Evolutionary conservation across 2,329 filamentous ascomycete species (phyloP), one percentile per base, ranked within the genome.

Genomic region (Sporothrix curviconia): DNA sequence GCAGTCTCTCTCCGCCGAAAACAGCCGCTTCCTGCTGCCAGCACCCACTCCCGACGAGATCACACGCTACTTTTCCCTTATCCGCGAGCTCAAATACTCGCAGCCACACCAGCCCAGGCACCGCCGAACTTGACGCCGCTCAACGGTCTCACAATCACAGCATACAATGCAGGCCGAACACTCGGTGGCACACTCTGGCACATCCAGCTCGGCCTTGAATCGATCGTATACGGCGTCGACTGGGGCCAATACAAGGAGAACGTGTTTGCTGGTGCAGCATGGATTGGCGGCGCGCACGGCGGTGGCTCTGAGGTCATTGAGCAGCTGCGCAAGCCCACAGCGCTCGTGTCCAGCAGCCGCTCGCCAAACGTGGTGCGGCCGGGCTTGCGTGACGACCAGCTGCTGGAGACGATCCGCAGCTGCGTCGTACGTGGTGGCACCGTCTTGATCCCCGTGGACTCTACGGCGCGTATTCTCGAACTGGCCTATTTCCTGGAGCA

Each of bases 191-290:
- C 94, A 24, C 96, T 99, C 76, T 99, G 94, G 94, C 92, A 97
- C 67, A 92, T 99, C 63, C 92, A 97, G 67, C 91, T 97, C 74
- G 91, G 92, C 0, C 81, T 96, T 68, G 94, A 99, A 70, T 96
- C 92, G 1, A 92, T 99, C 42, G 92, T 99, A 1, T 97, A 99
- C 66, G 92, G 94, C 0, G 90, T 96, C 17, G 92, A 97, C 68
- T 99, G 94, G 94, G 96, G 96, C 66, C 92, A 96, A 72, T 90
- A 89, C n/a, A 84, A 90, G 64, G 94, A 99, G 70, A 95, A 96
- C 72, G 91, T 97, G 15, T 85, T 96, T 59, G 86, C 92, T 0
- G 92, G 92, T 61, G 94, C 94, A 22, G 91, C 92, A 25, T 97
- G 94, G 90, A 79, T 99, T 42, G 90, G 90, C 46, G 89, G 90